phyloP scores from a whole-genome alignment of 306 rosid genomes.

The Malus sylvestris region DNA sequence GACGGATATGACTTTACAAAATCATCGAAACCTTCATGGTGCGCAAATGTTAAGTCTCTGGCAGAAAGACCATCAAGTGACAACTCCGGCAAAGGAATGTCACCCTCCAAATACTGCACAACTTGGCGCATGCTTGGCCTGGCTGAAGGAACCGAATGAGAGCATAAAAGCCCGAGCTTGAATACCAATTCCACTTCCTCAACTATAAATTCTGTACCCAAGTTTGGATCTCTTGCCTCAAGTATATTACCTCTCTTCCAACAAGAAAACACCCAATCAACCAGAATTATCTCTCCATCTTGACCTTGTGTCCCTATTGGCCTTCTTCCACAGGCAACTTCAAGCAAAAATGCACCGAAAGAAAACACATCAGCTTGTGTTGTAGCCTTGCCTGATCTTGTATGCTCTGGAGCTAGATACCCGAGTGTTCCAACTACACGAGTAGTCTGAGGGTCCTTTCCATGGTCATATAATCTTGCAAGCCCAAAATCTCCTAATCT shows the following conservation, averaged over 20 bases:
- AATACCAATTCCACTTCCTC: slow-evolving; percentile 32
- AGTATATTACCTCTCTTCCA: slow-evolving; percentile 13
- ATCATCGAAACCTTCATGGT: slow-evolving; percentile 25
- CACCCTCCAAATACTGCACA: slow-evolving; percentile 24
- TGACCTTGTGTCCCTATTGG: slow-evolving; percentile 13
- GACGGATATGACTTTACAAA: slow-evolving; percentile 30
- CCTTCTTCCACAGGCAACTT: slow-evolving; percentile 30
- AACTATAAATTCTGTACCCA: neutral
- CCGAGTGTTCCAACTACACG: slow-evolving; percentile 27
- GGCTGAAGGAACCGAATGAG: slow-evolving; percentile 18
- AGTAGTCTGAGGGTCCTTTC: slow-evolving; percentile 24
- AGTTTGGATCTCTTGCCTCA: slow-evolving; percentile 17
- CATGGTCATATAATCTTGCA: slow-evolving; percentile 31
- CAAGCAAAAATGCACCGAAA: slow-evolving; percentile 27
- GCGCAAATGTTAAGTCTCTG: slow-evolving; percentile 20
- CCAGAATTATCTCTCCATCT: slow-evolving; percentile 17
- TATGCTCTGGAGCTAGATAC: slow-evolving; percentile 34
- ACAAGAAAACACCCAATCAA: slow-evolving; percentile 20
- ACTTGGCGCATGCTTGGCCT: slow-evolving; percentile 33
- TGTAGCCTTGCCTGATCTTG: slow-evolving; percentile 26
- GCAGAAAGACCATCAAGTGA: slow-evolving; percentile 22
- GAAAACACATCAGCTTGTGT: slow-evolving; percentile 18
- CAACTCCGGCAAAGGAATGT: slow-evolving; percentile 17
- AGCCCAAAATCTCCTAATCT: slow-evolving; percentile 34
- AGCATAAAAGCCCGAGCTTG: slow-evolving; percentile 20